Conservation (phyloP, 1,139 yeast species). For the Saccharomyces hybrid region DNA sequence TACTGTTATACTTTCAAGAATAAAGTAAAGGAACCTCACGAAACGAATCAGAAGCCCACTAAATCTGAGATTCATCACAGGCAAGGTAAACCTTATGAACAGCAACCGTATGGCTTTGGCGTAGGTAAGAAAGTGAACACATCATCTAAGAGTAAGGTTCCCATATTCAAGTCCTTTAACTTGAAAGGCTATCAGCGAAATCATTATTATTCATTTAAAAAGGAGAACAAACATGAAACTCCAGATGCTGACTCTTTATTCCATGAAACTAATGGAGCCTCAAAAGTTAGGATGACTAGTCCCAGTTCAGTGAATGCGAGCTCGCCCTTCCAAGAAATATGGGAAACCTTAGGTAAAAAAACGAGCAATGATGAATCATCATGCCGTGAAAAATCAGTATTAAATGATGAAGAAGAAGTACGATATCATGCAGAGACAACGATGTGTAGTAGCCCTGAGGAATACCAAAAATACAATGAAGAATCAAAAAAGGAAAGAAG, state of each 20-base stretch:
- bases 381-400: not conserved
- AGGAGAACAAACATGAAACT: not conserved
- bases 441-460: not conserved
- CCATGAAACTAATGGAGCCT: not conserved
- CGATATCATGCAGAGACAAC: not conserved
- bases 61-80: slow-evolving; percentile 6
- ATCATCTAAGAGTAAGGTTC: slow-evolving; percentile 10
- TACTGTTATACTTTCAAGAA: not conserved
- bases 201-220: slow-evolving; percentile 5
- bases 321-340: not conserved
- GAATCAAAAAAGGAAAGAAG: slow-evolving; percentile 3
- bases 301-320: not conserved
- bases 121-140: not conserved
- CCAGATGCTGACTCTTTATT: not conserved
- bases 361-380: not conserved
- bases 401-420: not conserved
- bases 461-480: not conserved
- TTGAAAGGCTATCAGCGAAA: slow-evolving; percentile 17
- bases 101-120: slow-evolving; percentile 33
- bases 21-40: not conserved
- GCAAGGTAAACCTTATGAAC: slow-evolving; percentile 25
- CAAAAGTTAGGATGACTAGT: not conserved
- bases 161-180: slow-evolving; percentile 19
- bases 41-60: not conserved
- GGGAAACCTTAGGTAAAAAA: not conserved